Conservation (phyloP, 2,329 filamentous ascomycete species). For the Aspergillus arachidicola region DNA sequence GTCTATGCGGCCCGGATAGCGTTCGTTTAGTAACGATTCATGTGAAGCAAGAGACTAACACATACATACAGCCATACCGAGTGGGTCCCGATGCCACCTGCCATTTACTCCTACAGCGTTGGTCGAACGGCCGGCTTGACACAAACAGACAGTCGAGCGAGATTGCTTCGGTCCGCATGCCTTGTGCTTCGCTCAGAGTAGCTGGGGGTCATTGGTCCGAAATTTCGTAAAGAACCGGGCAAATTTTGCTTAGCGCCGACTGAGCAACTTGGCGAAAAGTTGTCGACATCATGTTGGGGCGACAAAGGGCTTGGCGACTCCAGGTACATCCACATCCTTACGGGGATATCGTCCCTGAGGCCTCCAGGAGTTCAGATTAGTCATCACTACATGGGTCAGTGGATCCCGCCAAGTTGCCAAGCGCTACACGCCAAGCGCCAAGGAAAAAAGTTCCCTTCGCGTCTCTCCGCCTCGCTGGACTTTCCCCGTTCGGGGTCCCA, state of each 20-base stretch:
- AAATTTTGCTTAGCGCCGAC: neutral
- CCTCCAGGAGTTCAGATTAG: neutral
- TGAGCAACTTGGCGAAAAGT: neutral
- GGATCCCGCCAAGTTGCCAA: neutral
- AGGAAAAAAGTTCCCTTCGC: neutral
- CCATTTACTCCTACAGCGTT: too few relatives aligned
- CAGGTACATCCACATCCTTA: too few relatives aligned
- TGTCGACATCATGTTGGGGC: neutral
- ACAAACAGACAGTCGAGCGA: neutral
- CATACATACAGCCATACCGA: too few relatives aligned
- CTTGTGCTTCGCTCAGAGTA: neutral
- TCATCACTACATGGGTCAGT: neutral
- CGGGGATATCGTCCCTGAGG: neutral
- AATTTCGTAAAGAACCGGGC: neutral
- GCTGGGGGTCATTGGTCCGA: neutral
- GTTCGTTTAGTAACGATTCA: neutral
- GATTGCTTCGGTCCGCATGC: neutral
- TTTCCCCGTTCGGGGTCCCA: neutral
- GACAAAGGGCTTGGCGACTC: neutral
- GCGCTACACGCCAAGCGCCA: neutral
- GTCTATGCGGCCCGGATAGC: neutral
- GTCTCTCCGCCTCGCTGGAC: neutral
- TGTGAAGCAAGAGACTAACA: too few relatives aligned
- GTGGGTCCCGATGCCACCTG: too few relatives aligned
- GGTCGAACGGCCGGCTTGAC: neutral